A percentile compares a stretch with the other conserved stretches of the same genome.
phyloP scores from a whole-genome alignment of 768 basidiomycete genomes.

The Cyathus striatus region DNA sequence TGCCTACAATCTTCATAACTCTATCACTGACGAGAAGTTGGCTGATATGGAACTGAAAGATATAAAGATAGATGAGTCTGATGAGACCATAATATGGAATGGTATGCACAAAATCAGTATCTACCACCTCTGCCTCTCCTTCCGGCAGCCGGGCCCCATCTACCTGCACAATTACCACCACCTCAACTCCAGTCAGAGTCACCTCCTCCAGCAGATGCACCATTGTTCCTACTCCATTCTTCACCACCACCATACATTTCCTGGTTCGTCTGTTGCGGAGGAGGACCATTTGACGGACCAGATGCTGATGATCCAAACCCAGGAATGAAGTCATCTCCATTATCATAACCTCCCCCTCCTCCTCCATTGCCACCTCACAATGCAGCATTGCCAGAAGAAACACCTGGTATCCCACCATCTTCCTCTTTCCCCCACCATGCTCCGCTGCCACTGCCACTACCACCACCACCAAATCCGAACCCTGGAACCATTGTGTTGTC shows the following conservation, averaged over 20 bases:
- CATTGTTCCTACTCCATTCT: slow-evolving; percentile 30
- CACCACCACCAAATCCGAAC: slow-evolving; percentile 43
- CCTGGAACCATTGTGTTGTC: slow-evolving; percentile 75
- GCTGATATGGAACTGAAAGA: no score
- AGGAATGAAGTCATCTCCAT: slow-evolving; percentile 57
- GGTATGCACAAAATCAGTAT: no score
- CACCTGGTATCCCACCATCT: no score
- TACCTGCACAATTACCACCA: slow-evolving; percentile 17
- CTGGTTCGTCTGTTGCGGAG: slow-evolving; percentile 39
- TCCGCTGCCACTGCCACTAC: no score
- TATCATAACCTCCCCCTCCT: slow-evolving; percentile 18
- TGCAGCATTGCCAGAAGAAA: no score
- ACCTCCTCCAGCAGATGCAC: slow-evolving; percentile 25
- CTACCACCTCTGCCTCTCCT: slow-evolving; percentile 16
- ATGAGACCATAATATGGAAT: no score
- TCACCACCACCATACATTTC: slow-evolving; percentile 42
- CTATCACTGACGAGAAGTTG: no score
- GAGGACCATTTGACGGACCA: slow-evolving; percentile 11
- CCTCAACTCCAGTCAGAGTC: slow-evolving; percentile 28
- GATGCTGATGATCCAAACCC: slow-evolving; percentile 43
- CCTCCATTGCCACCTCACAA: no score
- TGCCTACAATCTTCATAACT: neutral
- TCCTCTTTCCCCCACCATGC: slow-evolving; percentile 45
- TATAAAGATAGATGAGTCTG: no score
- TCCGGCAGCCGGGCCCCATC: slow-evolving; percentile 26